A percentile compares a stretch with the other conserved stretches of the same genome.
These are phyloP conservation scores for Brettanomyces anomalus DNA, from an alignment of 805 yeast species.

Conservation along the genomic window DNA sequence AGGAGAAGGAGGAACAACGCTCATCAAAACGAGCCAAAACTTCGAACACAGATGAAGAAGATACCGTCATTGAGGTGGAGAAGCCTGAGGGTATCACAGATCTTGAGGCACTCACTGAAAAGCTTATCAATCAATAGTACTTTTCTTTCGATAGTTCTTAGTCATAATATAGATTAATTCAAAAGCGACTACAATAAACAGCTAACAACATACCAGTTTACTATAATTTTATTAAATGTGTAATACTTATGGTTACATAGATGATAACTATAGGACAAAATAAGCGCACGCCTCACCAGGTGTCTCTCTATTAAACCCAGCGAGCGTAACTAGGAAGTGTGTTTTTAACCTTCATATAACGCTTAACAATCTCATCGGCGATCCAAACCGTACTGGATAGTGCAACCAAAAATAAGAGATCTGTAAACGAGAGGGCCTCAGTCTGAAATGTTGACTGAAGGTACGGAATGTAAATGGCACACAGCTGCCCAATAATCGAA, in stretches of 20 bases:
- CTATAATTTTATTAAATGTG: background rate
- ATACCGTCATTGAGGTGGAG: slow-evolving; percentile 58
- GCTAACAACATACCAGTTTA: background rate
- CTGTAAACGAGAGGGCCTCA: slow-evolving; percentile 71
- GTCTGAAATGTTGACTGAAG: slow-evolving; percentile 92
- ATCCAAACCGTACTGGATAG: slow-evolving; percentile 77
- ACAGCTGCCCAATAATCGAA: slow-evolving; percentile 80
- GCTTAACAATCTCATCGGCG: slow-evolving; percentile 69
- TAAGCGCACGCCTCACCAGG: background rate
- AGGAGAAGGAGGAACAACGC: slow-evolving; percentile 4
- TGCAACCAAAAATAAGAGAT: slow-evolving; percentile 50
- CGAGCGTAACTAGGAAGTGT: background rate
- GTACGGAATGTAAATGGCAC: slow-evolving; percentile 90
- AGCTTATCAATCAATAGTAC: slow-evolving; percentile 24
- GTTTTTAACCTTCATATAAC: background rate
- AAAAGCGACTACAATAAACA: background rate
- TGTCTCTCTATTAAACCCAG: background rate
- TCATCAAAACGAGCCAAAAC: slow-evolving; percentile 35
- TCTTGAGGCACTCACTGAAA: slow-evolving; percentile 75
- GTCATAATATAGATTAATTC: background rate
- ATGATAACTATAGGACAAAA: background rate
- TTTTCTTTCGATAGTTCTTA: too few species aligned
- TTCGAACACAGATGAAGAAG: slow-evolving; percentile 33
- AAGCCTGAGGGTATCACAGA: slow-evolving; percentile 90
- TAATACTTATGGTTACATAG: background rate